Conservation (phyloP, 305 asterid species). For the Fraxinus sp. region DNA sequence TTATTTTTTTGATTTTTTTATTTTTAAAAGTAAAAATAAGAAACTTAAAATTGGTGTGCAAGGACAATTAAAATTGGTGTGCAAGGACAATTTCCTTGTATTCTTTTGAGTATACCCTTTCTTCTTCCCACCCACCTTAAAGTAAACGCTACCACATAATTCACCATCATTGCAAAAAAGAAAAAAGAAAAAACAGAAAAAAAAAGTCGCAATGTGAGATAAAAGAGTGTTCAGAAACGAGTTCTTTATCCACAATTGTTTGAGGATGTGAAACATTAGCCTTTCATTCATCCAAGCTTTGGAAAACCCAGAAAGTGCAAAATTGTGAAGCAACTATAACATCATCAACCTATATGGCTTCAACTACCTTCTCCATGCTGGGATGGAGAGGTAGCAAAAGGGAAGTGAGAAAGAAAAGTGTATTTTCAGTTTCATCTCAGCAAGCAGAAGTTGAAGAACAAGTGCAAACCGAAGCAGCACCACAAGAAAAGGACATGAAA, state of each 20-base stretch:
- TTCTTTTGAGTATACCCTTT: background rate
- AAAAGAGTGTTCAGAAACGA: background rate
- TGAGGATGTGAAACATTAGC: conserved; percentile 27
- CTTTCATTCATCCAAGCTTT: conserved; percentile 20
- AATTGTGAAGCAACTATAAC: background rate
- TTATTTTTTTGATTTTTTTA: too few species aligned
- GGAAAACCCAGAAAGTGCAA: background rate
- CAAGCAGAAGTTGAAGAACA: conserved; percentile 51
- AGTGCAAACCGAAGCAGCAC: conserved; percentile 29
- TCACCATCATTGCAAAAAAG: background rate
- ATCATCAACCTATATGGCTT: conserved; percentile 19
- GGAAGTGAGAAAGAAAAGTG: conserved; percentile 24
- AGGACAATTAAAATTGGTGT: background rate
- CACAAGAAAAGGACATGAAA: conserved; percentile 7
- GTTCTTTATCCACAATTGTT: conserved; percentile 31
- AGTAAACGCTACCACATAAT: background rate
- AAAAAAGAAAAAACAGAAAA: background rate
- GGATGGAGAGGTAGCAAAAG: conserved; percentile 38
- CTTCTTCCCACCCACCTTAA: background rate
- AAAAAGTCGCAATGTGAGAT: background rate
- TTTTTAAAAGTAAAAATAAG: background rate
- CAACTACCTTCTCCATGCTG: conserved; percentile 54
- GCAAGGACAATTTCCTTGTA: background rate
- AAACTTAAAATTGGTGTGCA: background rate
- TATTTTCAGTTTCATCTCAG: conserved; percentile 50